A percentile compares a stretch with the other conserved stretches of the same genome.
Conservation (phyloP, 2,329 filamentous ascomycete genomes). For the Didymella glomerata region DNA sequence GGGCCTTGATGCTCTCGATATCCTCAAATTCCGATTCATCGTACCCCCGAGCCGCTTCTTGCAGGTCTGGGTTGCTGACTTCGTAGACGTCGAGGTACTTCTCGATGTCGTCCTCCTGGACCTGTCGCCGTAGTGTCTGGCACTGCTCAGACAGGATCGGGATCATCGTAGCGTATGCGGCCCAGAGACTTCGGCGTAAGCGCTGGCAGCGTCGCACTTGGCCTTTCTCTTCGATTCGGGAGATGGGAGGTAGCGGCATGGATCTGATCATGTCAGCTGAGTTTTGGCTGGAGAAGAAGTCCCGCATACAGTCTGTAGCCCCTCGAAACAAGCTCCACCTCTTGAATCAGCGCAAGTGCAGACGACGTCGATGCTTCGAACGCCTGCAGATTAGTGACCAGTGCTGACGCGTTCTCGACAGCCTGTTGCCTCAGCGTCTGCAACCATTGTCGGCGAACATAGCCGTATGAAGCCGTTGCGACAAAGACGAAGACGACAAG, state of each 20-base stretch:
- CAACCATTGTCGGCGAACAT: slow-evolving; percentile 81
- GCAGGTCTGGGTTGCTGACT: slow-evolving; percentile 57
- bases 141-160: slow-evolving; percentile 76
- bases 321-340: slow-evolving; percentile 93
- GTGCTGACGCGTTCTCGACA: slow-evolving; percentile 70
- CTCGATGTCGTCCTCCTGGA: slow-evolving; percentile 82
- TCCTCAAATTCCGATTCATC: slow-evolving; percentile 76
- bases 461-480: slow-evolving; percentile 71
- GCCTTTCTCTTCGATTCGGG: slow-evolving; percentile 82
- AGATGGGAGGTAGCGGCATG: slow-evolving; percentile 89
- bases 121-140: slow-evolving; percentile 72
- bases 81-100: slow-evolving; percentile 83
- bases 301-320: slow-evolving; percentile 80
- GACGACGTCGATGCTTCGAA: slow-evolving; percentile 81
- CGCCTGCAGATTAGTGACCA: slow-evolving; percentile 78
- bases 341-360: slow-evolving; percentile 83
- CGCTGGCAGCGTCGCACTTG: slow-evolving; percentile 81
- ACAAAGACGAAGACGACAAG: slow-evolving; percentile 61
- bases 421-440: slow-evolving; percentile 79
- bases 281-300: too few relatives aligned
- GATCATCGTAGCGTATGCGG: slow-evolving; percentile 74
- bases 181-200: slow-evolving; percentile 77
- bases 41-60: slow-evolving; percentile 62
- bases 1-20: slow-evolving; percentile 77
- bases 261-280: slow-evolving; percentile 64